Base-by-base conservation (phyloP, 2,329 filamentous ascomycete genomes). In the Stemphylium vesicarium region DNA sequence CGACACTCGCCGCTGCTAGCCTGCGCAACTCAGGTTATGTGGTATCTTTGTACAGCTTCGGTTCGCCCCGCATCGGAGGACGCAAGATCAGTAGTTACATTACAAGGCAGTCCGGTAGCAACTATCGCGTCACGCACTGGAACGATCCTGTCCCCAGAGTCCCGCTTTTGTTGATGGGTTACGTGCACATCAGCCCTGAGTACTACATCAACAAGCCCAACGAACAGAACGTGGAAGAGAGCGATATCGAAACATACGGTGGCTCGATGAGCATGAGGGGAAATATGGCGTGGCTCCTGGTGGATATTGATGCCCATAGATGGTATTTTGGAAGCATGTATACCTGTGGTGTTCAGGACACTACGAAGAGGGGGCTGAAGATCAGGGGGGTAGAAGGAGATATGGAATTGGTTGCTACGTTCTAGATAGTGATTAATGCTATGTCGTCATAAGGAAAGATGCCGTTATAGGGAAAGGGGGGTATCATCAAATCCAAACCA, bases 111-210 rank as follows among this genome's bases (percentile, higher is more conserved):
- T 49, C 77, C 3, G 76, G 79, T 48, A 75, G 73, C 42, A 82
- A 88, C 66, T 88, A 82, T 75, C 85, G 89, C 57, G 76, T 91
- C 48, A 91, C 89, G 1, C 88, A 92, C 74, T 76, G 74, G 45
- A 81, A 85, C 65, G 89, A 92, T 71, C 85, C 86, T 1, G 84
- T 92, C 2, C 86, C 89, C 0, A 81, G 85, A 31, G 78, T 92
- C 15, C 88, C 89, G 2, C 82, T 86, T 10, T 75, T 87, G 12
- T 54, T 81, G 33, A 74, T 87, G 57, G 82, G 82, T 33, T 92
- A 86, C 77, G 79, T 82, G 37, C 89, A 92, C 73, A 82, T 86
- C 11, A 85, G 80, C 24, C 87, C 88, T 2, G 89, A 92, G 77
- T 91, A 86, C 75, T 91, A 76, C 42, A 74, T 77, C 48, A 60